phyloP scores from a whole-genome alignment of 352 stramenopile species.

The Phytophthora macrochlamydospora region DNA sequence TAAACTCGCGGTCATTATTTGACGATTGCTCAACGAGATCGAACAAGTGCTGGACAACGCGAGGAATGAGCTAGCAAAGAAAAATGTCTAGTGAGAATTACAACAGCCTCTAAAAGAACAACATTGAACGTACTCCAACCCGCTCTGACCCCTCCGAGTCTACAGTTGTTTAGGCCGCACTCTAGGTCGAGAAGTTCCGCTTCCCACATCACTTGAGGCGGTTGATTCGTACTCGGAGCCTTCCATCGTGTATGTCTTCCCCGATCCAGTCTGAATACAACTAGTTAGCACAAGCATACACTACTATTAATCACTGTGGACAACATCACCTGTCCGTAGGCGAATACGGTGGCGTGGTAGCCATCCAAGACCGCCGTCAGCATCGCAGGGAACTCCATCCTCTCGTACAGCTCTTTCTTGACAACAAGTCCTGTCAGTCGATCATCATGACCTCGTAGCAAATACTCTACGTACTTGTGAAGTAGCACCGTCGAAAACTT shows the following conservation, averaged over 20 bases:
- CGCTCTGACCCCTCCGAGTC: constrained; percentile 19
- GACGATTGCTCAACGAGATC: constrained; percentile 45
- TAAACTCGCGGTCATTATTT: constrained; percentile 49
- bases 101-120: neutral
- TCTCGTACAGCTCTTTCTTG: constrained; percentile 45
- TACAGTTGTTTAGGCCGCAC: constrained; percentile 20
- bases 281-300: neutral
- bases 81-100: constrained; percentile 3
- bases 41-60: constrained; percentile 34
- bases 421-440: neutral
- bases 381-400: constrained; percentile 48
- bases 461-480: constrained; percentile 29
- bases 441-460: neutral
- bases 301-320: neutral
- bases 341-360: constrained; percentile 91
- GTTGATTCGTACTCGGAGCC: constrained; percentile 44
- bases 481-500: constrained; percentile 46
- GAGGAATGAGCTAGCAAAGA: constrained; percentile 41
- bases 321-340: constrained; percentile 74
- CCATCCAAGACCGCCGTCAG: constrained; percentile 89
- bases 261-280: constrained; percentile 48
- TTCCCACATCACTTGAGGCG: neutral
- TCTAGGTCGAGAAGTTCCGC: neutral
- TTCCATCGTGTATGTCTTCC: constrained; percentile 70
- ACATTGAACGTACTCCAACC: constrained; percentile 31